Conservation (phyloP, 2,329 filamentous ascomycete species). For the Aspergillus hortae region DNA sequence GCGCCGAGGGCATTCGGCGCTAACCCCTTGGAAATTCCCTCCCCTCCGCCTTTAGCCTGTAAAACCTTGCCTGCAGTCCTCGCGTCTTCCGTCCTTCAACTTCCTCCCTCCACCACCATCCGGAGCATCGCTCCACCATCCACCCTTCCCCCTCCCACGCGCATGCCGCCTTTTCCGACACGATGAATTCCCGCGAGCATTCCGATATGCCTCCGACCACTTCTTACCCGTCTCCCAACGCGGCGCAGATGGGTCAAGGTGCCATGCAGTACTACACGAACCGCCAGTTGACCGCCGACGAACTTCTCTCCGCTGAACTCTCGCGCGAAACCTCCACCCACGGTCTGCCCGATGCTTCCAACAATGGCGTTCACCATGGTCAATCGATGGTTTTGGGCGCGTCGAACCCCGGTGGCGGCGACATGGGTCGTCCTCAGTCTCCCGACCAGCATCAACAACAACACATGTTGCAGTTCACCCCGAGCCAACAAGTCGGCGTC, state of each 20-base stretch:
- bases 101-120: constrained; percentile 19
- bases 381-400: constrained; percentile 39
- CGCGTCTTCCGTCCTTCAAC: constrained; percentile 28
- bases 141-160: constrained; percentile 13
- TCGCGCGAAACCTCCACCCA: constrained; percentile 45
- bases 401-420: constrained; percentile 30
- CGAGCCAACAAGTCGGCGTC: constrained; percentile 42
- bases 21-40: constrained; percentile 33
- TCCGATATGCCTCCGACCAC: constrained; percentile 41
- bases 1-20: constrained; percentile 29
- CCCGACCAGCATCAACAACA: constrained; percentile 39
- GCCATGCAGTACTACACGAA: constrained; percentile 43
- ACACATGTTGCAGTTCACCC: constrained; percentile 41
- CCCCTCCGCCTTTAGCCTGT: constrained; percentile 33
- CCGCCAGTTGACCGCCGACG: constrained; percentile 45
- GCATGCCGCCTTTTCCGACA: constrained; percentile 10
- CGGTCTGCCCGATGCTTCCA: constrained; percentile 39
- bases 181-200: constrained; percentile 42
- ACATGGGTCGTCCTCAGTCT: constrained; percentile 36
- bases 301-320: constrained; percentile 46
- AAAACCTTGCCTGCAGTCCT: constrained; percentile 31
- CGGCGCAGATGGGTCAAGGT: constrained; percentile 42
- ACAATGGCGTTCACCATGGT: constrained; percentile 39
- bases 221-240: constrained; percentile 45
- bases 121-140: constrained; percentile 33